Percentiles rank a stretch among this genome's conserved stretches.
Conservation (phyloP, 495 filamentous ascomycete species). For the Neurospora sp. region DNA sequence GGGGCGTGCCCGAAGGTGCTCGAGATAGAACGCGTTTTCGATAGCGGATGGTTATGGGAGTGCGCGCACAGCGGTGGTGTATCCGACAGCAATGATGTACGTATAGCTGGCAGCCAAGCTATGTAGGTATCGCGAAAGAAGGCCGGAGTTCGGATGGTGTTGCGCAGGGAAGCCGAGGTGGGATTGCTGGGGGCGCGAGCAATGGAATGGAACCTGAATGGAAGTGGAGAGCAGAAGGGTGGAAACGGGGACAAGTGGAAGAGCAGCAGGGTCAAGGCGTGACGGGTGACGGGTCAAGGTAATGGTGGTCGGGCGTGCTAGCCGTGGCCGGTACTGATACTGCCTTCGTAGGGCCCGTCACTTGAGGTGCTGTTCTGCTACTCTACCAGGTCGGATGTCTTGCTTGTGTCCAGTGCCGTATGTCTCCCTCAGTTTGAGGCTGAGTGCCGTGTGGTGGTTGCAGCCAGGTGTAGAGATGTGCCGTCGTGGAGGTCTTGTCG, state of each 20-base stretch:
- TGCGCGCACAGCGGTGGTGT: not conserved
- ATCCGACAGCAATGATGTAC: not conserved
- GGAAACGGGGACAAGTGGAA: not conserved
- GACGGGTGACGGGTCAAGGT: not conserved
- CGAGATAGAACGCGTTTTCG: not conserved
- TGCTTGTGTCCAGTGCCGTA: not conserved
- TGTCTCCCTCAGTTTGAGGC: not conserved
- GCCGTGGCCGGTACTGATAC: not conserved
- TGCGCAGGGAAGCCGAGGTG: constrained; percentile 20
- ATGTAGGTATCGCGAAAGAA: not conserved
- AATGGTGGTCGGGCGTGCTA: not conserved
- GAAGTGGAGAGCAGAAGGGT: not conserved
- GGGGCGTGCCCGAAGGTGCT: not conserved
- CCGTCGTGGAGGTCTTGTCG: not conserved
- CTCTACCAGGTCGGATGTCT: not conserved
- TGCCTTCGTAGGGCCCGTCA: not conserved
- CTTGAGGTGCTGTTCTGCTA: not conserved
- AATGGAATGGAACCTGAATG: constrained; percentile 9
- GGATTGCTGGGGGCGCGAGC: constrained; percentile 19
- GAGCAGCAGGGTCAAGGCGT: constrained; percentile 11
- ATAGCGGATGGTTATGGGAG: not conserved
- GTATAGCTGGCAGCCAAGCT: not conserved
- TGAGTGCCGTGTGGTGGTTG: not conserved
- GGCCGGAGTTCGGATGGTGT: constrained; percentile 3
- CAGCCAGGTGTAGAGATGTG: not conserved